Percentiles rank a stretch among this genome's conserved stretches.
Evolutionary conservation across 2,329 filamentous ascomycete genomes (phyloP).

Genomic region (Fusarium praegraminearum): DNA sequence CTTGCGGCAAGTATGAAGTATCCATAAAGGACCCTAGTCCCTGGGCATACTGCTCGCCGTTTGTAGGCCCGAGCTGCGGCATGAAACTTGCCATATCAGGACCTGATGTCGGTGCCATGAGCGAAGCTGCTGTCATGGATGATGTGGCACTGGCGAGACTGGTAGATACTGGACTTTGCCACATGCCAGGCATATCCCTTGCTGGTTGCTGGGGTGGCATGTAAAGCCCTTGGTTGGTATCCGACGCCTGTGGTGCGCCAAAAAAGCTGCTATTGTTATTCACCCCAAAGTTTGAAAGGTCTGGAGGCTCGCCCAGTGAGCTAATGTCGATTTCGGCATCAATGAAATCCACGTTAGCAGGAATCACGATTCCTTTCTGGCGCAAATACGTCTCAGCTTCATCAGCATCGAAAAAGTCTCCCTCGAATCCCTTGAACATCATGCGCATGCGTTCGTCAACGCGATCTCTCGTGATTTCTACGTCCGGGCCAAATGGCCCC

Average conservation of each 20-base stretch:
- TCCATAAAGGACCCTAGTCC: constrained; percentile 25
- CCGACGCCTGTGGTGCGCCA: constrained; percentile 4
- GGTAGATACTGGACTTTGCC: constrained; percentile 29
- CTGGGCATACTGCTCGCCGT: constrained; percentile 19
- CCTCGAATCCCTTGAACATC: constrained; percentile 72
- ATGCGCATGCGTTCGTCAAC: constrained; percentile 63
- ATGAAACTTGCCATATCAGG: constrained; percentile 22
- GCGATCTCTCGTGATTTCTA: constrained; percentile 55
- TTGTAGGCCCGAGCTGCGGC: constrained; percentile 5
- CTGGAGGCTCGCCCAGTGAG: constrained; percentile 51
- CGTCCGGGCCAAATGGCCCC: constrained; percentile 61
- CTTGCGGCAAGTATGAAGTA: constrained; percentile 24
- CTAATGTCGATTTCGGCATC: constrained; percentile 66
- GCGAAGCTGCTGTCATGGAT: constrained; percentile 13
- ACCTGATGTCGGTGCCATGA: constrained; percentile 15
- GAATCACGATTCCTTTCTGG: constrained; percentile 71
- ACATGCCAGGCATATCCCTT: constrained; percentile 13
- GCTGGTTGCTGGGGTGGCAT: constrained; percentile 16
- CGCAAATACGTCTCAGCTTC: constrained; percentile 82
- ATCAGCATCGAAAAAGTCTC: constrained; percentile 80
- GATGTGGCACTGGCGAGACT: constrained; percentile 22
- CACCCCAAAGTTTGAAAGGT: constrained; percentile 8
- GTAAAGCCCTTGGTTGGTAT: constrained; percentile 11
- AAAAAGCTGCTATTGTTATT: constrained; percentile 29
- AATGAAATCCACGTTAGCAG: constrained; percentile 70